These are phyloP conservation scores for Diplodia sapinea DNA, from an alignment of 2,329 filamentous ascomycete genomes.

Conservation along the genomic window DNA sequence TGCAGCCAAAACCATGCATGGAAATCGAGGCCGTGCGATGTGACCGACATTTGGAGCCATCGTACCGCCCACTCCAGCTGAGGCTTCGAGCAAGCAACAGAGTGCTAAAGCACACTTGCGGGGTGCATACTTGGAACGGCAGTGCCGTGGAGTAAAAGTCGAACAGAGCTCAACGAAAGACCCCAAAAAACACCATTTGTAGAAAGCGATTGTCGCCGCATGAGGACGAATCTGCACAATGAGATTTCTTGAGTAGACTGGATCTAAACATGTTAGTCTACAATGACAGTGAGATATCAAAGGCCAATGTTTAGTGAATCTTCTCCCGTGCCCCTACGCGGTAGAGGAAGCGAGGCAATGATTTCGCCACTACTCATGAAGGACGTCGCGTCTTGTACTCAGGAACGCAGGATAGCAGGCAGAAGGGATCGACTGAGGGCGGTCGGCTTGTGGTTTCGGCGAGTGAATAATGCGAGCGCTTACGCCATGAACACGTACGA, in stretches of 20 bases:
- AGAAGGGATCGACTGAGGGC: slow-evolving; percentile 6
- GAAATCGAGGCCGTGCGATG: not conserved
- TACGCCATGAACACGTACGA: slow-evolving; percentile 23
- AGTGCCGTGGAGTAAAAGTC: not conserved
- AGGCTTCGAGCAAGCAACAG: not conserved
- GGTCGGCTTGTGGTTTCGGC: not conserved
- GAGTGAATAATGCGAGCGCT: slow-evolving; percentile 18
- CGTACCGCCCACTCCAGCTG: not conserved
- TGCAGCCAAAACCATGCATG: not conserved
- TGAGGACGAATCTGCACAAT: not conserved
- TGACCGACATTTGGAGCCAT: not conserved
- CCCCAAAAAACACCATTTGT: not conserved
- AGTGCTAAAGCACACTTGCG: not conserved
- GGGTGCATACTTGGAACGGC: not conserved
- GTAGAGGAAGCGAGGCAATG: not conserved
- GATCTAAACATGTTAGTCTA: not conserved
- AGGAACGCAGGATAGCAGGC: slow-evolving; percentile 2
- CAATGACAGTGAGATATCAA: not conserved
- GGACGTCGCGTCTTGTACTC: not conserved
- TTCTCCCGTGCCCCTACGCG: not conserved
- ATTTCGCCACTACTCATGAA: slow-evolving; percentile 1
- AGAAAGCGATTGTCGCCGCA: not conserved
- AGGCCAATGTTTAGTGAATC: not conserved
- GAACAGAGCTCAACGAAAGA: not conserved
- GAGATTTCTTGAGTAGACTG: not conserved